Evolutionary conservation across 805 yeast genomes (phyloP), one percentile per base, ranked within the genome.

Genomic region (Lipomyces chichibuensis): DNA sequence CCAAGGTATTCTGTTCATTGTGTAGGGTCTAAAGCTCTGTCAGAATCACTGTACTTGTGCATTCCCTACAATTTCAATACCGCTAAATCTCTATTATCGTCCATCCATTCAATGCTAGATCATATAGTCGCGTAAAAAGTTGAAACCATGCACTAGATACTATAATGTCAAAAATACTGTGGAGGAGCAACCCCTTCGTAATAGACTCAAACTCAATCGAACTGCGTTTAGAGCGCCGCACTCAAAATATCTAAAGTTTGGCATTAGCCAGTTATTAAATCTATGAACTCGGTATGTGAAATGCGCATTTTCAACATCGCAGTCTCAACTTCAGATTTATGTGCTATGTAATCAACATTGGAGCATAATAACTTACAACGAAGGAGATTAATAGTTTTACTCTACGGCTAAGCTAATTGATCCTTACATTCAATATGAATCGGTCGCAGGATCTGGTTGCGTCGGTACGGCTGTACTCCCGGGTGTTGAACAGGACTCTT

Each of bases 1-100:
- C 67, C 67, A 64, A 14, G 33, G 7, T 11, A 52, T 33, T 25
- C 55, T 49, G 56, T 32, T 62, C 51, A 14, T 33, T 56, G 13
- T n/a, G 23, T 3, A 29, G 32, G 13, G 14, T 29, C 20, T 9
- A 29, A 23, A 11, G 29, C 43, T 23, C 49, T 49, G 53, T n/a
- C 33, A 51, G 29, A 23, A 20, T 17, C 39, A 37, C 39, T 37
- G 14, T 37, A 37, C 13, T 37, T 37, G 1, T 2, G 39, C 39
- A 37, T 37, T 37, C 39, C 32, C 11, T 35, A 37, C 60, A 37
- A 11, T 29, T 35, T 13, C 32, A 20, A 46, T 53, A 53, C 61
- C 53, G 29, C 37, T 11, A 43, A 43, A 43, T 37, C 25, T 46
- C 46, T n/a, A 39, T 5, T 11, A 32, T 29, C 17, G 14, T 56